Evolutionary conservation across 805 yeast genomes (phyloP), one percentile per base, ranked within the genome.

Genomic region (Sungouiozyma ichnusensis): DNA sequence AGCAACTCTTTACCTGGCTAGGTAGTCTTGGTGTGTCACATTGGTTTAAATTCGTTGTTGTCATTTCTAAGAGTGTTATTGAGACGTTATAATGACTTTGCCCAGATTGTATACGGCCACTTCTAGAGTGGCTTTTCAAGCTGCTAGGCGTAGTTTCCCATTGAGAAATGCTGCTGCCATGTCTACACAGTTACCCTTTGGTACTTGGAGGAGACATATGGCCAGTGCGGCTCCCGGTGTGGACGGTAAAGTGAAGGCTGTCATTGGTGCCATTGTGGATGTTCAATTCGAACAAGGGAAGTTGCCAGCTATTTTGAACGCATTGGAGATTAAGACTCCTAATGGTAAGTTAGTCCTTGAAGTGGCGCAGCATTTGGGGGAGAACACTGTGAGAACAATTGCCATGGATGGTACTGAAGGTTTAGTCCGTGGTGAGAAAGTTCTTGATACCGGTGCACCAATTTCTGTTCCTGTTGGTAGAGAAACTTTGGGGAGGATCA

Each of bases 371-470:
- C 98, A 92, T 74, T 81, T 92, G 72, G 98, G 98, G 79, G 97
- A 92, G 79, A 87, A 87, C 85, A 84, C 97, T 62, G 97, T 92
- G 69, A 90, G 98, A 83, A 83, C 98, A 68, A 92, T 92, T 83
- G 97, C 98, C 67, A 92, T 92, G 98, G 98, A 92, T 72, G 97
- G 97, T 85, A 92, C 98, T 60, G 97, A 90, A 73, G 98, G 98
- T 86, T 81, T 92, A 65, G 95, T 87, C 62, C 90, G 98, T 80
- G 98, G 98, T 71, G 81, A 83, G 64, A 44, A 73, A 48, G 98
- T 92, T 62, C 54, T 65, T 54, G 98, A 92, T 77, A 88, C 97
- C 54, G 98, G 98, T 71, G 76, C 95, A 53, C 98, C 98, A 72
- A 92, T 92, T 69, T 81, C 96, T 59, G 94, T 92, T 60, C 98